Evolutionary conservation across 768 basidiomycete genomes (phyloP).

Genomic region (Termitomyces sp.): DNA sequence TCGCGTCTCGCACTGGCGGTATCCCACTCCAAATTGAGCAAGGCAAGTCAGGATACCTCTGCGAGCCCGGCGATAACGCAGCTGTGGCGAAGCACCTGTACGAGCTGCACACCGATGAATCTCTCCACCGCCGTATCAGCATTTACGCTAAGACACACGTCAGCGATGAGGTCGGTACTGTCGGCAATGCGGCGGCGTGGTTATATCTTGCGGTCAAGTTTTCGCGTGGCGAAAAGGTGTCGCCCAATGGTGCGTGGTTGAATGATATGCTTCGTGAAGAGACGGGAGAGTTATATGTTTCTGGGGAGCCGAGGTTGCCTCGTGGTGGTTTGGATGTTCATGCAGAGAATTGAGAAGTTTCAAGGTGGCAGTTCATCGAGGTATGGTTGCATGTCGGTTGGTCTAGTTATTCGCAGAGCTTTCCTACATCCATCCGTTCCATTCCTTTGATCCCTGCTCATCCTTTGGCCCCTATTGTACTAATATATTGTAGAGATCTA

Average conservation of each 20-base stretch:
- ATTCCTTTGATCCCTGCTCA: background rate
- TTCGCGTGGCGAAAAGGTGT: constrained; percentile 65
- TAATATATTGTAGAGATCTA: constrained; percentile 7
- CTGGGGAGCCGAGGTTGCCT: constrained; percentile 69
- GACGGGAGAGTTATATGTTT: constrained; percentile 62
- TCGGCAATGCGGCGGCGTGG: constrained; percentile 68
- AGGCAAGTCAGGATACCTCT: constrained; percentile 85
- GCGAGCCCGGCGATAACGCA: constrained; percentile 68
- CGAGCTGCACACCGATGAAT: constrained; percentile 73
- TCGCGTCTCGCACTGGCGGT: constrained; percentile 83
- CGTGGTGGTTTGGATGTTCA: constrained; percentile 55
- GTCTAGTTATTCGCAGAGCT: background rate
- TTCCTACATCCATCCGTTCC: constrained; percentile 1
- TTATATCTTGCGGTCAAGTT: constrained; percentile 75
- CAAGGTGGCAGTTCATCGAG: background rate
- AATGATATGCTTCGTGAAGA: constrained; percentile 77
- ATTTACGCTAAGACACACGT: constrained; percentile 70
- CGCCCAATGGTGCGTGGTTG: constrained; percentile 80
- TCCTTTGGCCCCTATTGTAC: constrained; percentile 2
- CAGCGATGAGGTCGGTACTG: constrained; percentile 79
- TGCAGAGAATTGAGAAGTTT: constrained; percentile 22
- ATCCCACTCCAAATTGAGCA: constrained; percentile 90
- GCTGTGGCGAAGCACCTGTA: constrained; percentile 72
- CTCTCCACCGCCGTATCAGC: constrained; percentile 57
- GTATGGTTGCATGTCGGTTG: background rate